Evolutionary conservation across 2,329 filamentous ascomycete species (phyloP).

Genomic region (Venturia nashicola): DNA sequence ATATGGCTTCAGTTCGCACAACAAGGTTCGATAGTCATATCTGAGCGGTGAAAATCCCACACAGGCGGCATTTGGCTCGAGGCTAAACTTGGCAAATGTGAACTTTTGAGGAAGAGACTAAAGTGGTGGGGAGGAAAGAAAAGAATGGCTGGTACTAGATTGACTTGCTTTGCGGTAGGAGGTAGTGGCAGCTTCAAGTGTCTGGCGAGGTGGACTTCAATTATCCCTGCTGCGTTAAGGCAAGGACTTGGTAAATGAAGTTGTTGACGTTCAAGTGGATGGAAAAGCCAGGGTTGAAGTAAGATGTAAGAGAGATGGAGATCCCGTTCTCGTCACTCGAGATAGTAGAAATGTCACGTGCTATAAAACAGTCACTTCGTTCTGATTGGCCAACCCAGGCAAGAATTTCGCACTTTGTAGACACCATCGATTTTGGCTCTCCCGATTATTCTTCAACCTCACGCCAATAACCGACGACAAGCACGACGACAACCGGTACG

Average conservation of each 20-base stretch:
- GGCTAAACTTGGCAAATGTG: neutral
- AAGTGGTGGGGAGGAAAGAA: too few species aligned
- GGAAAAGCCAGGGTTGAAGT: neutral
- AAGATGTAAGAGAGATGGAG: neutral
- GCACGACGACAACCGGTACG: neutral
- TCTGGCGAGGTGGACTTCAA: too few species aligned
- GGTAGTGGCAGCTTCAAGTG: too few species aligned
- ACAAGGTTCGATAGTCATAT: neutral
- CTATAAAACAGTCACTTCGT: neutral
- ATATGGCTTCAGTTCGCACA: neutral
- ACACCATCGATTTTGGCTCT: neutral
- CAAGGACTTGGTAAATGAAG: too few species aligned
- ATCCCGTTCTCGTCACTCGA: neutral
- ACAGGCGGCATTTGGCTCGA: too few species aligned
- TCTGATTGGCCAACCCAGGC: neutral
- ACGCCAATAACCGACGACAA: neutral
- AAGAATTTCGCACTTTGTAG: neutral
- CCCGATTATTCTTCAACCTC: neutral
- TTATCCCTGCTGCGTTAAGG: too few species aligned
- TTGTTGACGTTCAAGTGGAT: too few species aligned
- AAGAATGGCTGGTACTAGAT: too few species aligned
- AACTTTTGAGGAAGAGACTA: neutral
- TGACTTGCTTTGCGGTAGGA: too few species aligned
- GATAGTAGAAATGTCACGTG: neutral
- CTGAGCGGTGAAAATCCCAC: neutral